Evolutionary conservation across 2,329 filamentous ascomycete genomes (phyloP).

Genomic region (Stagonosporopsis tanaceti): DNA sequence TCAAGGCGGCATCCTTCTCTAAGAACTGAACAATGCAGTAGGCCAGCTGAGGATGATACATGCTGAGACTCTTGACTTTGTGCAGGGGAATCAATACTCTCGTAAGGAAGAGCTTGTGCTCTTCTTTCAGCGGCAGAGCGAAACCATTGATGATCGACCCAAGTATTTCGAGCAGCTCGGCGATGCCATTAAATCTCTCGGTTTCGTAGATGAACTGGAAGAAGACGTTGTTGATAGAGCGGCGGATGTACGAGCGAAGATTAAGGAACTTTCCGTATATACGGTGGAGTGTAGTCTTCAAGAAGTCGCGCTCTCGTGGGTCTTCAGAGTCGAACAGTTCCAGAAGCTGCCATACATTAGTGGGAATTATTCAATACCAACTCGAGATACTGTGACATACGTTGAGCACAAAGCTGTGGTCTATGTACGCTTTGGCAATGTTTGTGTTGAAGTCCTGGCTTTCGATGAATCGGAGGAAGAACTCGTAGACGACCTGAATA

Average conservation of each 20-base stretch:
- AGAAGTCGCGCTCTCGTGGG: slow-evolving; percentile 92
- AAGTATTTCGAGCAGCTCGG: slow-evolving; percentile 93
- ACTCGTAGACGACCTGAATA: slow-evolving; percentile 99
- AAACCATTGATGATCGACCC: slow-evolving; percentile 99
- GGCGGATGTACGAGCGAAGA: slow-evolving; percentile 92
- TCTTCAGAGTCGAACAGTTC: slow-evolving; percentile 99
- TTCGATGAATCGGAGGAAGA: slow-evolving; percentile 98
- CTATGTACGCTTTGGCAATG: slow-evolving; percentile 98
- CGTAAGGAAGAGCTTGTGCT: slow-evolving; percentile 97
- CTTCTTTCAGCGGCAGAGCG: slow-evolving; percentile 93
- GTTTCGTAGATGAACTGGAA: slow-evolving; percentile 99
- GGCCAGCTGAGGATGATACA: slow-evolving; percentile 98
- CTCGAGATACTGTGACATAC: slow-evolving; percentile 47
- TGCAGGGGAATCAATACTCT: slow-evolving; percentile 91
- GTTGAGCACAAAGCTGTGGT: slow-evolving; percentile 94
- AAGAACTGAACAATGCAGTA: slow-evolving; percentile 99
- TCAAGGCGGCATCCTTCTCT: slow-evolving; percentile 95
- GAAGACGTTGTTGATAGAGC: slow-evolving; percentile 99
- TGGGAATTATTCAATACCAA: not conserved
- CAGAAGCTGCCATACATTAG: slow-evolving; percentile 68
- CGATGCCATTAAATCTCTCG: slow-evolving; percentile 97
- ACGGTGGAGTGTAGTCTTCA: slow-evolving; percentile 96
- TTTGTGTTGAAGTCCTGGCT: slow-evolving; percentile 99
- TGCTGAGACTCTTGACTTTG: slow-evolving; percentile 98
- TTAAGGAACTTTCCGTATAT: slow-evolving; percentile 99